A percentile compares a stretch with the other conserved stretches of the same genome.
phyloP scores from a whole-genome alignment of 148 eudicot species.

The Pharnaceum exiguum region DNA sequence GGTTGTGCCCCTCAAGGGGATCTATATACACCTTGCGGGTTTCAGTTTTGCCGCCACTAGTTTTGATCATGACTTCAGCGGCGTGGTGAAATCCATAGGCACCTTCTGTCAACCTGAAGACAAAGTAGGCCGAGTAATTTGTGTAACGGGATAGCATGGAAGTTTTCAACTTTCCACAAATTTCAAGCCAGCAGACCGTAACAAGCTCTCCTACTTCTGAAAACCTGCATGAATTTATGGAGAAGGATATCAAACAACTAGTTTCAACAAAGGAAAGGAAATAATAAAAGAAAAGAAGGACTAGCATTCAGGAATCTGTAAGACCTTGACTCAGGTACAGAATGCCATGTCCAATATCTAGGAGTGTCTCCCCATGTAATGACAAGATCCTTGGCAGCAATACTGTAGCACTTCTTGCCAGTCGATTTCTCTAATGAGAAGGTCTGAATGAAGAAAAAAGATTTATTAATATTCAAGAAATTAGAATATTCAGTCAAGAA shows the following conservation, averaged over 20 bases:
- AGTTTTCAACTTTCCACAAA: constrained; percentile 31
- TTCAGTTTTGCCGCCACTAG: constrained; percentile 19
- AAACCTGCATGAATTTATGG: constrained; percentile 33
- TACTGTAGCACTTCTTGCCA: constrained; percentile 57
- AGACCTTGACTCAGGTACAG: constrained; percentile 49
- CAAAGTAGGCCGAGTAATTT: constrained; percentile 42
- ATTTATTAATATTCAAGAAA: not conserved
- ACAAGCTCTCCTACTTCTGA: constrained; percentile 49
- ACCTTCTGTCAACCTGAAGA: constrained; percentile 29
- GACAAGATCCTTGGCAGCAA: constrained; percentile 47
- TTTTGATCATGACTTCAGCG: constrained; percentile 23
- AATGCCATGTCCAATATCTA: constrained; percentile 54
- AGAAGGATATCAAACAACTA: not conserved
- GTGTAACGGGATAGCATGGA: constrained; percentile 38
- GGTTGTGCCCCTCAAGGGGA: constrained; percentile 17
- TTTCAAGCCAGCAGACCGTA: constrained; percentile 47
- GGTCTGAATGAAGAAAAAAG: constrained; percentile 31
- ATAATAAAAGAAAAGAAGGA: not conserved
- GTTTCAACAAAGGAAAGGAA: not conserved
- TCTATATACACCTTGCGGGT: constrained; percentile 24
- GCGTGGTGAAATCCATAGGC: constrained; percentile 36
- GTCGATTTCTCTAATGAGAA: constrained; percentile 54
- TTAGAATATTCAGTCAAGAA: no score
- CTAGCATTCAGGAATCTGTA: no score
- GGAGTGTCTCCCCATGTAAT: constrained; percentile 63